Conservation (phyloP, 2,329 filamentous ascomycete genomes). For the Bretziella fagacearum region DNA sequence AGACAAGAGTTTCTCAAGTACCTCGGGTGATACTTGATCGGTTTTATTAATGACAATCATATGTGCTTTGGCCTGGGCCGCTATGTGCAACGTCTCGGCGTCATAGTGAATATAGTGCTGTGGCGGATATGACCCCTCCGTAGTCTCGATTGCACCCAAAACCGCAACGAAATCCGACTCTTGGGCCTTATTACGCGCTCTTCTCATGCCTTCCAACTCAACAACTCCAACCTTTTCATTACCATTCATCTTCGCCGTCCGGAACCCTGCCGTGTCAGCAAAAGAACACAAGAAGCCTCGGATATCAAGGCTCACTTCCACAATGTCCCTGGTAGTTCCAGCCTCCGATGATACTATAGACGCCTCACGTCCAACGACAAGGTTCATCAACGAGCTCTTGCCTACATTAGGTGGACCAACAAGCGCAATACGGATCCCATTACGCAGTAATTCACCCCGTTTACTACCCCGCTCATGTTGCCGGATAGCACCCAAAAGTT, state of each 20-base stretch:
- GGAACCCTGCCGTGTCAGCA: conserved; percentile 83
- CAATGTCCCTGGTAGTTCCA: conserved; percentile 83
- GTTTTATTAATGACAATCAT: conserved; percentile 47
- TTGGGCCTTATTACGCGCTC: conserved; percentile 63
- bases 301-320: conserved; percentile 81
- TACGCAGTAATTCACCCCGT: conserved; percentile 65
- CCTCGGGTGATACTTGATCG: conserved; percentile 28
- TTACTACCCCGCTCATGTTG: conserved; percentile 61
- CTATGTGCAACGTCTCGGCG: conserved; percentile 37
- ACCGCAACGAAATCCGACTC: conserved; percentile 76
- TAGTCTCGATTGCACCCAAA: conserved; percentile 53
- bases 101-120: conserved; percentile 32
- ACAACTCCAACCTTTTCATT: conserved; percentile 44
- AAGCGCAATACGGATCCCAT: conserved; percentile 71
- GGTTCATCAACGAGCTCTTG: conserved; percentile 86
- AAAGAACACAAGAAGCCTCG: conserved; percentile 84
- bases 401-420: conserved; percentile 86
- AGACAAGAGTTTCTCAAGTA: conserved; percentile 23
- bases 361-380: conserved; percentile 76
- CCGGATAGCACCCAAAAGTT: conserved; percentile 45
- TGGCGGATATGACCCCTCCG: background rate
- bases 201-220: conserved; percentile 77
- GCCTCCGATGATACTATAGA: conserved; percentile 89
- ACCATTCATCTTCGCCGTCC: conserved; percentile 26
- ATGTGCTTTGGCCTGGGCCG: conserved; percentile 29